Evolutionary conservation across 1,139 yeast genomes (phyloP), one percentile per base, ranked within the genome.

Genomic region (Suhomyces yuchorum): DNA sequence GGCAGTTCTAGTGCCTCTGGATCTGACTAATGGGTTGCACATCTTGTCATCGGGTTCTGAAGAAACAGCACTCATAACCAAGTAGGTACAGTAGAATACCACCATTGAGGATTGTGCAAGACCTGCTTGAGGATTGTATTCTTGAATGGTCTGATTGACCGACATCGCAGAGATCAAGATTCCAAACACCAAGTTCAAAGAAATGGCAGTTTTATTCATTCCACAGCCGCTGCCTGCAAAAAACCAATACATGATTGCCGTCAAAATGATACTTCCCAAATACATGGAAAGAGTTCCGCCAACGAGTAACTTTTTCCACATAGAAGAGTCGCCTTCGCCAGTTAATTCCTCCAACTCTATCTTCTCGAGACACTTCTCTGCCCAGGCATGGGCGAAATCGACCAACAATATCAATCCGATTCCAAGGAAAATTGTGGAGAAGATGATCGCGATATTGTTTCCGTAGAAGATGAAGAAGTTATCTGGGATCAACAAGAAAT

Each of bases 311-410:
- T 81, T 76, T 59, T 89, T 83, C 99, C 99, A 93, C 56, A 88
- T 79, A 2, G 73, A 68, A 3, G 78, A 75, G 51, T 66, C 70
- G 43, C 65, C 67, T 51, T 70, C 77, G 12, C 78, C 78, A 3
- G 83, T 80, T 43, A 92, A 86, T 53, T 92, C 96, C 56, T 87
- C 95, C 56, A 81, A 77, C 65, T 93, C 98, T 42, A 93, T 90
- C 60, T 90, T 89, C 56, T 87, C 93, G 48, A 93, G 78, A 64
- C 99, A 95, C 9, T 87, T 89, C 61, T 95, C 99, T 0, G 99
- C 98, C 97, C 98, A 95, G 51, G 95, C 95, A 67, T 95, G 99
- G 11, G 99, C 98, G 75, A 91, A 93, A 67, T 95, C 99, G 26
- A 95, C 98, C 46, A 95, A 71, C 44, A 95, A 75, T 9, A 95